Conservation (phyloP, 2,329 filamentous ascomycete species). For the Ophiocordyceps camponoti-floridani region DNA sequence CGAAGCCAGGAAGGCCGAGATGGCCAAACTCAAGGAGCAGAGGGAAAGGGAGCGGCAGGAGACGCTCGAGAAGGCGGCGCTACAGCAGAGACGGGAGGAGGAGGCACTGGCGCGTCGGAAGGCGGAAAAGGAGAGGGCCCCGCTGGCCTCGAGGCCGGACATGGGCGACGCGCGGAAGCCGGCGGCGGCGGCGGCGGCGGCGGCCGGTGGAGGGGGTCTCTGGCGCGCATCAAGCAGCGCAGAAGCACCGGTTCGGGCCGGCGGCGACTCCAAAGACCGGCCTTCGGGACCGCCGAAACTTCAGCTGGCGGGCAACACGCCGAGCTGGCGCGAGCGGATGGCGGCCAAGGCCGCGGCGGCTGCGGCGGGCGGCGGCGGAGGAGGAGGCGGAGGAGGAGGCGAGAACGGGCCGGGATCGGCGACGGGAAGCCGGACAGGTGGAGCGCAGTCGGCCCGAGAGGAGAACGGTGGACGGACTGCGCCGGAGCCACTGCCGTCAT, state of each 20-base stretch:
- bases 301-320: slow-evolving; percentile 40
- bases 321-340: slow-evolving; percentile 59
- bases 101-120: slow-evolving; percentile 65
- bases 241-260: slow-evolving; percentile 10
- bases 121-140: slow-evolving; percentile 39
- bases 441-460: neutral
- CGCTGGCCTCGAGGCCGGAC: slow-evolving; percentile 7
- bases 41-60: slow-evolving; percentile 53
- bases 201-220: slow-evolving; percentile 20
- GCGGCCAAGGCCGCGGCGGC: slow-evolving; percentile 23
- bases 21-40: slow-evolving; percentile 49
- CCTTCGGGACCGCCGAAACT: slow-evolving; percentile 39
- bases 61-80: slow-evolving; percentile 40
- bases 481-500: too few species aligned
- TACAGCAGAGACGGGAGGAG: slow-evolving; percentile 70
- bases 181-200: slow-evolving; percentile 15
- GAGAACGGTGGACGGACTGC: too few species aligned
- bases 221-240: slow-evolving; percentile 12
- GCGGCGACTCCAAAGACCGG: slow-evolving; percentile 28
- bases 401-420: neutral
- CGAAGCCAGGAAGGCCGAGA: slow-evolving; percentile 58
- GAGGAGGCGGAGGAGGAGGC: slow-evolving; percentile 6
- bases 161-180: slow-evolving; percentile 14
- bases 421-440: neutral
- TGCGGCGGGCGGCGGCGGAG: slow-evolving; percentile 7